Evolutionary conservation across 2,329 filamentous ascomycete genomes (phyloP).

Genomic region (Boeremia lycopersici): DNA sequence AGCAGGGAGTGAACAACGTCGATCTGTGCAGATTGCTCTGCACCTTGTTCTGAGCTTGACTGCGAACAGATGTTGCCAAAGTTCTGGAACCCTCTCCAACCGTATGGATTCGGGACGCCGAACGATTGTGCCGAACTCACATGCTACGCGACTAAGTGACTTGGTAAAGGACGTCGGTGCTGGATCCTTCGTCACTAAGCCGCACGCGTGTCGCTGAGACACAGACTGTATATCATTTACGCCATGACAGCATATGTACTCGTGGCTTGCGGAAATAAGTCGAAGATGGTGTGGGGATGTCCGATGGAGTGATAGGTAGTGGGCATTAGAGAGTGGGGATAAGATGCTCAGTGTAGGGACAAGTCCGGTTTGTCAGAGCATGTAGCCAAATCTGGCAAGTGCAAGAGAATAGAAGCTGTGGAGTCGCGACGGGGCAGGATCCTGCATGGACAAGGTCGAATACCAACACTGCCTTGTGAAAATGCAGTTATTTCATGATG

Average conservation of each 20-base stretch:
- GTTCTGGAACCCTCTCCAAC: conserved; percentile 13
- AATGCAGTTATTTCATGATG: background rate
- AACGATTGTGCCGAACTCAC: conserved; percentile 3
- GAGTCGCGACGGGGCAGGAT: conserved; percentile 6
- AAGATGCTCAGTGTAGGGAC: conserved; percentile 15
- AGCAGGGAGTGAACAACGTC: conserved; percentile 8
- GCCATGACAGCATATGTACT: conserved; percentile 14
- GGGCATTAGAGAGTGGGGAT: conserved; percentile 11
- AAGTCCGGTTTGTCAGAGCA: conserved; percentile 1
- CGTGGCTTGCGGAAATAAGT: conserved; percentile 13
- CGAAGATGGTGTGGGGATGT: conserved; percentile 13
- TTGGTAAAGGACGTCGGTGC: conserved; percentile 4
- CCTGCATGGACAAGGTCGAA: conserved; percentile 5
- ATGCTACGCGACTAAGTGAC: background rate
- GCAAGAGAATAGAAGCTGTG: background rate
- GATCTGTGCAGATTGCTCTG: conserved; percentile 18
- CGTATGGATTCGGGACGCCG: conserved; percentile 16
- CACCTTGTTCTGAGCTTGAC: conserved; percentile 8
- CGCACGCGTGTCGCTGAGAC: conserved; percentile 9
- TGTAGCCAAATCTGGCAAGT: conserved; percentile 1
- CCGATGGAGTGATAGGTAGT: conserved; percentile 6
- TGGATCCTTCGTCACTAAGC: conserved; percentile 10
- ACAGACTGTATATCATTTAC: conserved; percentile 6
- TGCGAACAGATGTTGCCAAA: conserved; percentile 11
- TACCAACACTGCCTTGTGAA: conserved; percentile 4